A percentile compares a stretch with the other conserved stretches of the same genome.
Conservation (phyloP, 2,329 filamentous ascomycete species). For the Sphaerostilbella broomeana region DNA sequence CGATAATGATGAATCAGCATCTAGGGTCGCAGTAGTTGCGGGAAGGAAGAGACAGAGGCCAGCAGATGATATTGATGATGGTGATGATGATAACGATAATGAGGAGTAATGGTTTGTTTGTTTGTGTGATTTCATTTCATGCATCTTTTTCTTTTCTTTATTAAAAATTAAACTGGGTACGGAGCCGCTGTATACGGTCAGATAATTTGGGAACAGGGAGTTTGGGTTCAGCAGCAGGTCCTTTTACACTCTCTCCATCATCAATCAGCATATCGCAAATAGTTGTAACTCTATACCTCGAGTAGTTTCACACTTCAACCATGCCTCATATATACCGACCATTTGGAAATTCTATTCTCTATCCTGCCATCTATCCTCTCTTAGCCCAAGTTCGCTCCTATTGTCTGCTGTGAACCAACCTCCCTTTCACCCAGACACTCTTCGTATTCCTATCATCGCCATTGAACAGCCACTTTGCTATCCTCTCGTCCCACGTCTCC, state of each 20-base stretch:
- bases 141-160: too few relatives aligned
- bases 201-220: too few relatives aligned
- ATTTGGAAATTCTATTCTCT: neutral
- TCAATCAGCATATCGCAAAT: neutral
- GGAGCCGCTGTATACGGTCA: too few relatives aligned
- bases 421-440: constrained; percentile 82
- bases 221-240: too few relatives aligned
- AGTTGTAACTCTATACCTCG: neutral
- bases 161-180: too few relatives aligned
- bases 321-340: neutral
- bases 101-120: too few relatives aligned
- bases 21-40: too few relatives aligned
- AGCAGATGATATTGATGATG: too few relatives aligned
- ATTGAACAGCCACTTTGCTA: constrained; percentile 92
- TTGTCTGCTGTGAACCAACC: constrained; percentile 59
- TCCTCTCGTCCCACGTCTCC: constrained; percentile 78
- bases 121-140: too few relatives aligned
- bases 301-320: neutral
- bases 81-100: too few relatives aligned
- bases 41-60: neutral
- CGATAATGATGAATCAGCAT: too few relatives aligned
- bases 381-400: constrained; percentile 6
- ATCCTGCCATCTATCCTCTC: constrained; percentile 1
- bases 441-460: constrained; percentile 89
- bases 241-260: too few relatives aligned